Evolutionary conservation across 345 rosid species (phyloP).

Genomic region (Excoecaria agallocha): DNA sequence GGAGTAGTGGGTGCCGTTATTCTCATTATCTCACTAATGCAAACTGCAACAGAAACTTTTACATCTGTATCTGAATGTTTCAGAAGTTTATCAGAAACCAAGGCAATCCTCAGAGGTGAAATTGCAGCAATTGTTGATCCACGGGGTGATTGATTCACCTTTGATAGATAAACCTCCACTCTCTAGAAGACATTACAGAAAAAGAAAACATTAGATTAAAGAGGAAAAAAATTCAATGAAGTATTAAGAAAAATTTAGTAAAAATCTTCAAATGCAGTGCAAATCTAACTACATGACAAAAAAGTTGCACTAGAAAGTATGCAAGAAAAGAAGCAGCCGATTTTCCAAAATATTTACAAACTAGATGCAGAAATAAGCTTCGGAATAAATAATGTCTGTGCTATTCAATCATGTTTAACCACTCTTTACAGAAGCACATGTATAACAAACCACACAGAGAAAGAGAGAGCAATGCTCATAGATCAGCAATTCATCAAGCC

Average conservation of each 20-base stretch:
- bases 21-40: conserved; percentile 65
- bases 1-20: conserved; percentile 78
- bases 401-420: background rate
- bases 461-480: background rate
- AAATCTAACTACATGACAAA: background rate
- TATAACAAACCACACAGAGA: background rate
- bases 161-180: conserved; percentile 46
- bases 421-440: background rate
- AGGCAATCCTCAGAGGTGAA: conserved; percentile 47
- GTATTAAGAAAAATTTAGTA: background rate
- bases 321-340: background rate
- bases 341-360: background rate
- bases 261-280: background rate
- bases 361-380: background rate
- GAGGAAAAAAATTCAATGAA: background rate
- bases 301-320: background rate
- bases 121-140: conserved; percentile 41
- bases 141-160: conserved; percentile 56
- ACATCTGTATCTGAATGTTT: conserved; percentile 61
- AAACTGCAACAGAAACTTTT: conserved; percentile 58
- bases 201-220: background rate
- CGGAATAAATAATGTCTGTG: background rate
- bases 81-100: conserved; percentile 46
- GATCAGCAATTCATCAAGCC: background rate
- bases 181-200: conserved; percentile 34